These are phyloP conservation scores for Metschnikowia cerradonensis DNA, from an alignment of 805 yeast species.

Conservation along the genomic window DNA sequence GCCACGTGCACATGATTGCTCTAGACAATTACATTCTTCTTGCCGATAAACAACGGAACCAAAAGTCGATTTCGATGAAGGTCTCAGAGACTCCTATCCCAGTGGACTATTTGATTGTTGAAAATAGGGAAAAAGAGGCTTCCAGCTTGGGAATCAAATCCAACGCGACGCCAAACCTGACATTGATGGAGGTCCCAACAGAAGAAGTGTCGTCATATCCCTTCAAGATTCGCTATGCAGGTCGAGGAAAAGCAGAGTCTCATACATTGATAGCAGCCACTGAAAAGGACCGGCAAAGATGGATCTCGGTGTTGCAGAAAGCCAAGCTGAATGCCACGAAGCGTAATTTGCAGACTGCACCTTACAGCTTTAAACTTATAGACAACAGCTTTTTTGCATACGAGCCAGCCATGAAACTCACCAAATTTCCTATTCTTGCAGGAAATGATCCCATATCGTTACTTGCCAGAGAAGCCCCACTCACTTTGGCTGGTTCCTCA, in stretches of 20 bases:
- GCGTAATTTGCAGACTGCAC: conserved; percentile 40
- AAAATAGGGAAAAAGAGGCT: conserved; percentile 26
- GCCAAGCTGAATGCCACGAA: conserved; percentile 40
- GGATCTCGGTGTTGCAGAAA: conserved; percentile 51
- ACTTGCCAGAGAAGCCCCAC: neutral
- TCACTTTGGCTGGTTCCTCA: neutral
- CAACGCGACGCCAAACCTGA: neutral
- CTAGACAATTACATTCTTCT: conserved; percentile 69
- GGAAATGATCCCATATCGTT: conserved; percentile 49
- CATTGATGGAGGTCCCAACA: conserved; percentile 1
- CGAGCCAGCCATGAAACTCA: conserved; percentile 48
- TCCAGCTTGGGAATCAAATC: neutral
- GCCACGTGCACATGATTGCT: conserved; percentile 49
- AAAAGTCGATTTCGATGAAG: conserved; percentile 28
- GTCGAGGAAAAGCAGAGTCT: conserved; percentile 50
- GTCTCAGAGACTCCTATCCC: conserved; percentile 50
- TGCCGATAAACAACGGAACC: conserved; percentile 51
- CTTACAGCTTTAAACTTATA: conserved; percentile 50
- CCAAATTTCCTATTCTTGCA: conserved; percentile 50
- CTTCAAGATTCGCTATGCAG: conserved; percentile 55
- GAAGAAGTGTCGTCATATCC: conserved; percentile 34
- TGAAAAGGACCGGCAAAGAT: conserved; percentile 49
- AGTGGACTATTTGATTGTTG: conserved; percentile 51
- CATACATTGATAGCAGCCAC: conserved; percentile 48
- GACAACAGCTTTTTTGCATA: conserved; percentile 62